Conservation (phyloP, 1,139 yeast genomes). For the Blastobotrys proliferans region DNA sequence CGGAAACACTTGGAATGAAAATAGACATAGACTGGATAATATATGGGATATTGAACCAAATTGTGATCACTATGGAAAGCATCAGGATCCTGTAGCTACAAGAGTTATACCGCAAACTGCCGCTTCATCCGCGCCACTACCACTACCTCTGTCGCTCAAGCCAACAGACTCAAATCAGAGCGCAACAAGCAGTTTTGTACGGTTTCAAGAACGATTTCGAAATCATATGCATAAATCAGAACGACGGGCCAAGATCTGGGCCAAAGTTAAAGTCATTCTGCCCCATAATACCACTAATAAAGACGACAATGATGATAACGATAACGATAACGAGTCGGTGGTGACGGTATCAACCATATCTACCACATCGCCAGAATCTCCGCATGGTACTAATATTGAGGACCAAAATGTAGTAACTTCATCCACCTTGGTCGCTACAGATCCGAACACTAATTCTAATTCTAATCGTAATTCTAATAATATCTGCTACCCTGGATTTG, state of each 20-base stretch:
- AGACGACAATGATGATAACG: neutral
- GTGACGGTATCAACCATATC: too few species aligned
- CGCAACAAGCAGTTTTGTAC: slow-evolving; percentile 5
- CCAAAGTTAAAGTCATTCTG: neutral
- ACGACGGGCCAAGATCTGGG: slow-evolving; percentile 5
- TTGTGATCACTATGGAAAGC: neutral
- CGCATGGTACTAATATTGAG: too few species aligned
- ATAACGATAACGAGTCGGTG: neutral
- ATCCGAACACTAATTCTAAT: neutral
- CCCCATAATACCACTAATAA: too few species aligned
- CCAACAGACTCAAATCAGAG: neutral
- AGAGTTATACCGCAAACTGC: too few species aligned
- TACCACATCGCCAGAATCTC: too few species aligned
- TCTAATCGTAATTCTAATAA: neutral
- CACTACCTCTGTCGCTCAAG: neutral
- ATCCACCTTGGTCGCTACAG: neutral
- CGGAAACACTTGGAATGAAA: slow-evolving; percentile 5
- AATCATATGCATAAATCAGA: slow-evolving; percentile 3
- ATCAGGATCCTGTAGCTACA: too few species aligned
- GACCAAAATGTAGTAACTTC: too few species aligned
- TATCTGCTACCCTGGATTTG: slow-evolving; percentile 2
- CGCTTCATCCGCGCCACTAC: neutral
- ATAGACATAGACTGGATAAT: neutral
- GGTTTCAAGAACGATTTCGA: slow-evolving; percentile 3
- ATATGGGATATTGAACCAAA: slow-evolving; percentile 6